These are phyloP conservation scores for Asterionellopsis glacialis DNA, from an alignment of 108 stramenopile species.

Conservation along the genomic window DNA sequence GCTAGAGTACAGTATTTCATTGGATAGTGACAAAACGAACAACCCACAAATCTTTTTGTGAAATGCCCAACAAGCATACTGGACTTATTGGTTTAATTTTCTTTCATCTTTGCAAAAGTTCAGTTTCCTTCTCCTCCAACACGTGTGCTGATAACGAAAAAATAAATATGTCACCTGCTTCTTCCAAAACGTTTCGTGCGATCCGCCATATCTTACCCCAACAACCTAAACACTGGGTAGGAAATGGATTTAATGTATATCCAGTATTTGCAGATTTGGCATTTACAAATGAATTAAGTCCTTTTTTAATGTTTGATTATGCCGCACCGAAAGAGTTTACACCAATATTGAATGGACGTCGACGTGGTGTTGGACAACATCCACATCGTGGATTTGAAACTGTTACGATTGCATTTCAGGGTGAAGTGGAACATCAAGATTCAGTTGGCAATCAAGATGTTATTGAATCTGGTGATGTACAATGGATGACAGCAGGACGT, in stretches of 20 bases:
- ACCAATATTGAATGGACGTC: conserved; percentile 16
- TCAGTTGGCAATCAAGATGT: conserved; percentile 67
- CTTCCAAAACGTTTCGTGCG: conserved; percentile 26
- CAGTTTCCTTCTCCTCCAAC: too few relatives aligned
- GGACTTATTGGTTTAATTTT: too few relatives aligned
- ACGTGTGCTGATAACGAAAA: background rate
- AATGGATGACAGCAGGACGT: conserved; percentile 95
- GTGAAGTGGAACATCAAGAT: conserved; percentile 88
- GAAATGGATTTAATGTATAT: conserved; percentile 74
- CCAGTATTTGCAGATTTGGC: conserved; percentile 83
- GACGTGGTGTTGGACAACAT: conserved; percentile 77
- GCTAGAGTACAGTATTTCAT: too few relatives aligned
- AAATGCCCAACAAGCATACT: too few relatives aligned
- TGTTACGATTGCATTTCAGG: conserved; percentile 87
- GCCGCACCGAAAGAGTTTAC: conserved; percentile 63
- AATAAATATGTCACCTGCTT: conserved; percentile 2
- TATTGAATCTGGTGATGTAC: conserved; percentile 78
- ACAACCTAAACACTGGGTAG: conserved; percentile 74
- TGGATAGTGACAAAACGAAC: too few relatives aligned
- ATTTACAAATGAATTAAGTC: conserved; percentile 68
- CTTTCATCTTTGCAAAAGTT: too few relatives aligned
- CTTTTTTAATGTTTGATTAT: conserved; percentile 87
- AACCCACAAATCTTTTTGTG: too few relatives aligned
- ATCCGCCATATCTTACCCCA: conserved; percentile 28
- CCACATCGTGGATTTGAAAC: conserved; percentile 90